These are phyloP conservation scores for Hanseniaspora lachancei DNA, from an alignment of 805 yeast genomes.

Conservation along the genomic window DNA sequence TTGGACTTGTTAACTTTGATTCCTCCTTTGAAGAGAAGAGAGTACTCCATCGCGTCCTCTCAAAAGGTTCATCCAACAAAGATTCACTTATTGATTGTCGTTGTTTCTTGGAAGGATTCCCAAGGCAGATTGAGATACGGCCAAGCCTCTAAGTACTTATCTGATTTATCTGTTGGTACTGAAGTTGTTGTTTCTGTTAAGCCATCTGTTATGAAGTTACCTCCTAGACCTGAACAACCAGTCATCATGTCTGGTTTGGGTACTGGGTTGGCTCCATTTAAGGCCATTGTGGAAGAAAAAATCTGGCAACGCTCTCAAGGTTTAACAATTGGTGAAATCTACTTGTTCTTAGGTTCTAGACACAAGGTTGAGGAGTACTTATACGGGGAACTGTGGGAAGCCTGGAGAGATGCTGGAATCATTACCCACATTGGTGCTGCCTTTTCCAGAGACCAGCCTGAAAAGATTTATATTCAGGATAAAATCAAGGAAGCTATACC, in stretches of 20 bases:
- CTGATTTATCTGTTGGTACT: constrained; percentile 65
- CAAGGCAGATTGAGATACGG: constrained; percentile 80
- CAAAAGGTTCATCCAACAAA: constrained; percentile 85
- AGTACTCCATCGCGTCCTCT: constrained; percentile 93
- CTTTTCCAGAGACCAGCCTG: constrained; percentile 91
- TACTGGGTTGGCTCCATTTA: constrained; percentile 96
- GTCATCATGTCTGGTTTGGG: constrained; percentile 95
- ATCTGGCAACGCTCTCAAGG: constrained; percentile 88
- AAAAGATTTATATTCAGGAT: constrained; percentile 91
- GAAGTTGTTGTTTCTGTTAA: constrained; percentile 89
- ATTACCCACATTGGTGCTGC: constrained; percentile 95
- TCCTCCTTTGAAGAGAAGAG: constrained; percentile 88
- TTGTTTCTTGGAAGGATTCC: constrained; percentile 87
- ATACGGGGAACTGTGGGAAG: constrained; percentile 96
- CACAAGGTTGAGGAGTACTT: constrained; percentile 90
- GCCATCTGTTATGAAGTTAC: constrained; percentile 94
- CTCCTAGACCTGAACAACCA: constrained; percentile 75
- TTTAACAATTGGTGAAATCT: constrained; percentile 73
- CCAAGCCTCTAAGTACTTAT: constrained; percentile 82
- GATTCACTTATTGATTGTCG: constrained; percentile 82
- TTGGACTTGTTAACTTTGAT: constrained; percentile 58
- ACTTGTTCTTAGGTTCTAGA: constrained; percentile 82
- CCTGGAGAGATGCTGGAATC: constrained; percentile 80
- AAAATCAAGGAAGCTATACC: constrained; percentile 65
- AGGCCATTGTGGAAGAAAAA: constrained; percentile 92